phyloP scores from a whole-genome alignment of 2,329 filamentous ascomycete species.

The Pseudogymnoascus destructans region DNA sequence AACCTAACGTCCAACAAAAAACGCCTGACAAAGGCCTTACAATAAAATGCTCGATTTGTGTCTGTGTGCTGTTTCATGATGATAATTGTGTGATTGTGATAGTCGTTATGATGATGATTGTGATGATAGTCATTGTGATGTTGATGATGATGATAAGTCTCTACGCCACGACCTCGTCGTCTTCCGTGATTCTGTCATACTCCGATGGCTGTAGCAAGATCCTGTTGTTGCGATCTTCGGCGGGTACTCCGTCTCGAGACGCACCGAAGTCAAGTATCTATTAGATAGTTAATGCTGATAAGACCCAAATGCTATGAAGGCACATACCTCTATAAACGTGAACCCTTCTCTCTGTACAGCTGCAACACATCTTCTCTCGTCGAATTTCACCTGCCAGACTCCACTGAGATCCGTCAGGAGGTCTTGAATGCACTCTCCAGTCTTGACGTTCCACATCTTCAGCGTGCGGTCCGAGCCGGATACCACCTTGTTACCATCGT shows the following conservation, averaged over 20 bases:
- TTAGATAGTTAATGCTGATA: conserved; percentile 16
- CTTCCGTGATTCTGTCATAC: neutral
- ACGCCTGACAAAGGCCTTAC: neutral
- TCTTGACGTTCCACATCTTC: conserved; percentile 97
- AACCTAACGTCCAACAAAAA: neutral
- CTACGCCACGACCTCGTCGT: conserved; percentile 4
- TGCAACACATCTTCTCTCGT: conserved; percentile 86
- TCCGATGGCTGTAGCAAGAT: conserved; percentile 39
- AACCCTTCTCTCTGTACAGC: conserved; percentile 85
- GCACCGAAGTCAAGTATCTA: conserved; percentile 97
- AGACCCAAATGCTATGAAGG: neutral
- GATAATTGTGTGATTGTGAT: neutral
- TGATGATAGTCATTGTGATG: neutral
- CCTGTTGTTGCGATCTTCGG: conserved; percentile 64
- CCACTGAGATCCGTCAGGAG: conserved; percentile 84
- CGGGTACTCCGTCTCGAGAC: conserved; percentile 70
- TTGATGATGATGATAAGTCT: neutral
- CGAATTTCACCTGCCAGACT: conserved; percentile 99
- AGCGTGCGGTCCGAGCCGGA: conserved; percentile 89
- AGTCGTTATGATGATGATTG: neutral
- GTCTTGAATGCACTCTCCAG: conserved; percentile 84
- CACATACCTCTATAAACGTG: conserved; percentile 86
- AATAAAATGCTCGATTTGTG: neutral
- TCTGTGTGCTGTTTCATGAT: neutral
- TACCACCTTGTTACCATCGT: conserved; percentile 92